Conservation (phyloP, 192 early-diverging fungal genomes). For the Coemansia sp. region DNA sequence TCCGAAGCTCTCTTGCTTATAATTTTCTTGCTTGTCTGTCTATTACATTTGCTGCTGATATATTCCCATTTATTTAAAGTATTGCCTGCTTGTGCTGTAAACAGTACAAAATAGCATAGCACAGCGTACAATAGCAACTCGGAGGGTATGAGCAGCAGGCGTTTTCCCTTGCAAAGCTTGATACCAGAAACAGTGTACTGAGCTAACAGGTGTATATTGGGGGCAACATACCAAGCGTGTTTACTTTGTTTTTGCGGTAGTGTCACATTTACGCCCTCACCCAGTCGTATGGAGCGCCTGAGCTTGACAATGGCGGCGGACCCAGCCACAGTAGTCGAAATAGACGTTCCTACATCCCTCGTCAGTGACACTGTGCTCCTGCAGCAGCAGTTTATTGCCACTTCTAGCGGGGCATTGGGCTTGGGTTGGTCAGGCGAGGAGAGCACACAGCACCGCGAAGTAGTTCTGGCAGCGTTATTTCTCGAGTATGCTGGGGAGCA, state of each 20-base stretch:
- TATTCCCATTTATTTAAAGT: neutral
- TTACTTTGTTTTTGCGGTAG: neutral
- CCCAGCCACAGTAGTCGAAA: neutral
- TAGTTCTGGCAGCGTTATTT: conserved; percentile 4
- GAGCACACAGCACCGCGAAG: neutral
- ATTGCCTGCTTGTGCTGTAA: neutral
- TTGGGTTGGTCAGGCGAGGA: neutral
- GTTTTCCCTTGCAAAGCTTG: neutral
- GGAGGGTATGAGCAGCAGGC: neutral
- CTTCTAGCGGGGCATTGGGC: neutral
- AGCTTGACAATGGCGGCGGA: neutral
- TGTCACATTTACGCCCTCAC: neutral
- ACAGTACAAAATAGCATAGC: neutral
- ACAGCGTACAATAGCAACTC: neutral
- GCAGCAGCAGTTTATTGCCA: neutral
- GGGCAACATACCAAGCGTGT: neutral
- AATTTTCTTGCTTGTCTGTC: neutral
- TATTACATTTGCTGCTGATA: neutral
- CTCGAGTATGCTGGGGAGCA: conserved; percentile 4
- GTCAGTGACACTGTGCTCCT: neutral
- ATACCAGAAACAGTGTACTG: neutral
- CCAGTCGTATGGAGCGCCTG: neutral
- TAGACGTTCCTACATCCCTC: neutral
- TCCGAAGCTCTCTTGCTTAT: neutral
- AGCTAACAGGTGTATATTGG: neutral